These are phyloP conservation scores for Cryomyces minteri DNA, from an alignment of 495 filamentous ascomycete species.

Conservation along the genomic window DNA sequence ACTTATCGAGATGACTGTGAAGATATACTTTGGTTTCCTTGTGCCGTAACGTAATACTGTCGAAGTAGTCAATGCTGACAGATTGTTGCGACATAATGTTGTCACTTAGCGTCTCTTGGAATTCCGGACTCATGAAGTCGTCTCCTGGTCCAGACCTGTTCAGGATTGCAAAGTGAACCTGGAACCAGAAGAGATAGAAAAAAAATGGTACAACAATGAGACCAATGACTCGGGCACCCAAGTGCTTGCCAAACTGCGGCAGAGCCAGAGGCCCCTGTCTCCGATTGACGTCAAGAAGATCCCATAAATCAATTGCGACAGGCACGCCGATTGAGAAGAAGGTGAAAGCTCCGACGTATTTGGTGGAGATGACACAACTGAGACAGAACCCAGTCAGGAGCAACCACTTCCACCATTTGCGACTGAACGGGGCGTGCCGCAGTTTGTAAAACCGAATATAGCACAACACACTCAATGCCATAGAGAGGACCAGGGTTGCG, in stretches of 20 bases:
- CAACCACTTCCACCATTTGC: slow-evolving; percentile 99
- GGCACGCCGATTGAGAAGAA: slow-evolving; percentile 94
- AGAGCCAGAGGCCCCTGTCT: slow-evolving; percentile 59
- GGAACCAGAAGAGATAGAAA: slow-evolving; percentile 99
- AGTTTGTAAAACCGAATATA: slow-evolving; percentile 98
- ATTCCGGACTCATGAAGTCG: slow-evolving; percentile 96
- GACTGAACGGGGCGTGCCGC: slow-evolving; percentile 68
- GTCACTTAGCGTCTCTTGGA: slow-evolving; percentile 90
- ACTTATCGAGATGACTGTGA: slow-evolving; percentile 78
- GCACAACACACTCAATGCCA: slow-evolving; percentile 82
- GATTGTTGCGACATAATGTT: slow-evolving; percentile 81
- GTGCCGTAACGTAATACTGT: slow-evolving; percentile 72
- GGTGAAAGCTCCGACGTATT: slow-evolving; percentile 93
- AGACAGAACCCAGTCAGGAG: slow-evolving; percentile 83
- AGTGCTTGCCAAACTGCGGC: slow-evolving; percentile 71
- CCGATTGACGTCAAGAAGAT: slow-evolving; percentile 73
- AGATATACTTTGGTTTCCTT: slow-evolving; percentile 95
- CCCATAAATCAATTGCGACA: slow-evolving; percentile 88
- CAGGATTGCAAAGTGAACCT: slow-evolving; percentile 90
- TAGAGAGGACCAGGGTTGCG: slow-evolving; percentile 80
- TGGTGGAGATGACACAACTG: slow-evolving; percentile 95
- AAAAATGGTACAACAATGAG: slow-evolving; percentile 85
- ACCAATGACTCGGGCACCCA: slow-evolving; percentile 63
- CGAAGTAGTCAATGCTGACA: slow-evolving; percentile 74
- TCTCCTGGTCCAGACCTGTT: slow-evolving; percentile 82